phyloP scores from a whole-genome alignment of 2,329 filamentous ascomycete genomes.

The Coniella vitis region DNA sequence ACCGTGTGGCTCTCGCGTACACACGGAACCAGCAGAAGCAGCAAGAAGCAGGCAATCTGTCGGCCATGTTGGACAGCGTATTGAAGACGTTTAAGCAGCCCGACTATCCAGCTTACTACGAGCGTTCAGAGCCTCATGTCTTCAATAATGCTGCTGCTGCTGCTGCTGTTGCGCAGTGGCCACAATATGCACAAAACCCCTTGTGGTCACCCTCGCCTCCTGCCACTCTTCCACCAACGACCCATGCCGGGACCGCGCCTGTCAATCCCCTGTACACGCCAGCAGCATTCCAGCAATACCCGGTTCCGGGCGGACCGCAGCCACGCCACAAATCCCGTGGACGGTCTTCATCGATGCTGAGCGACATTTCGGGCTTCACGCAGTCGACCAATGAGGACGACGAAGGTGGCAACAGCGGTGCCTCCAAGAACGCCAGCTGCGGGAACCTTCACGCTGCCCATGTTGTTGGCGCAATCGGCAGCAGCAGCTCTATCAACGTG shows the following conservation, averaged over 20 bases:
- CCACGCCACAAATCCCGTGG: constrained; percentile 40
- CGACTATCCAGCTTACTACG: constrained; percentile 28
- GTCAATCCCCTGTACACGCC: constrained; percentile 30
- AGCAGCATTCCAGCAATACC: constrained; percentile 26
- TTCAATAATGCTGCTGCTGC: constrained; percentile 4
- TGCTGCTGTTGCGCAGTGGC: constrained; percentile 13
- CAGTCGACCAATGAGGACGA: constrained; percentile 52
- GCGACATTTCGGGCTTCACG: constrained; percentile 60
- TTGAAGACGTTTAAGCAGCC: constrained; percentile 35
- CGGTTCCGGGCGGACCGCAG: constrained; percentile 26
- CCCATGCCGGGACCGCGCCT: constrained; percentile 21
- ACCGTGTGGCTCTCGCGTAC: constrained; percentile 32
- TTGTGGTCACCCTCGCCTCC: constrained; percentile 14
- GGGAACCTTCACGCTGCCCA: constrained; percentile 8
- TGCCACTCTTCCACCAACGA: constrained; percentile 9
- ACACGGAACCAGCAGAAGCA: constrained; percentile 32
- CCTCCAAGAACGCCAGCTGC: constrained; percentile 18
- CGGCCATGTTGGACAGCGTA: constrained; percentile 32
- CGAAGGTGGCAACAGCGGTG: constrained; percentile 21
- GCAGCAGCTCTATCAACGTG: constrained; percentile 19
- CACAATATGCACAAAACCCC: constrained; percentile 13
- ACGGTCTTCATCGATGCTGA: constrained; percentile 61
- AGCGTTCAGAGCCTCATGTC: constrained; percentile 22
- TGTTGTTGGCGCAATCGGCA: not conserved
- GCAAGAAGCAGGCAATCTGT: constrained; percentile 30